These are phyloP conservation scores for Claviceps pusilla DNA, from an alignment of 2,329 filamentous ascomycete species.

Conservation along the genomic window DNA sequence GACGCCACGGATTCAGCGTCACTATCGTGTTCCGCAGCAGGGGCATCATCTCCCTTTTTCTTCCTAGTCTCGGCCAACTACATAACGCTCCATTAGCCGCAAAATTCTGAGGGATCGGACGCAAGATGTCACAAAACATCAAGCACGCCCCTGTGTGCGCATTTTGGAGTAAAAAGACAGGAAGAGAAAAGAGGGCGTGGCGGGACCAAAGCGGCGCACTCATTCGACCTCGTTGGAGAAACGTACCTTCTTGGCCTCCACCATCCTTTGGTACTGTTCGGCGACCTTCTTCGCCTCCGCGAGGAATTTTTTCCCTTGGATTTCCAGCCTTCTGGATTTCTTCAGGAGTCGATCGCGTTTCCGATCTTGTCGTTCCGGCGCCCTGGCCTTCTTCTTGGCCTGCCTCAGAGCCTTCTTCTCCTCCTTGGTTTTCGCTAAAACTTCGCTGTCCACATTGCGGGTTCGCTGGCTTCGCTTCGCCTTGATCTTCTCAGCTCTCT, in stretches of 20 bases:
- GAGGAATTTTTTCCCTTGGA: conserved; percentile 25
- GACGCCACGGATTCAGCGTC: conserved; percentile 1
- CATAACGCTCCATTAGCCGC: not conserved
- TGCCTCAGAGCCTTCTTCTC: conserved; percentile 20
- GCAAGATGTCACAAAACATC: not conserved
- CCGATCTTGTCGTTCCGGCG: conserved; percentile 23
- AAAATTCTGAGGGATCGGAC: not conserved
- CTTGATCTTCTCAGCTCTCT: not conserved
- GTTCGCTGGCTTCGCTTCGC: not conserved
- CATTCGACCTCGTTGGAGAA: not conserved
- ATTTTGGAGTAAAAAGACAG: no score
- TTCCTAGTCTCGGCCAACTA: conserved; percentile 12
- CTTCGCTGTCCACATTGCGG: conserved; percentile 20
- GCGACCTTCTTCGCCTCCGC: conserved; percentile 23
- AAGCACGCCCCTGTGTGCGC: no score
- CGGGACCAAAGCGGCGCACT: no score
- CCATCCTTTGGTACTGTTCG: conserved; percentile 14
- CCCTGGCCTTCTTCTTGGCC: conserved; percentile 13
- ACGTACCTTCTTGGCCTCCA: conserved; percentile 7
- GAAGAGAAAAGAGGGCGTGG: no score
- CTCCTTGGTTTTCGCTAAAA: conserved; percentile 9
- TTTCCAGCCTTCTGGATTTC: conserved; percentile 25
- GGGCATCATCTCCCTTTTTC: conserved; percentile 5
- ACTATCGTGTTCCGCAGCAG: conserved; percentile 8
- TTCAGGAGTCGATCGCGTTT: conserved; percentile 21